Conservation (phyloP, 345 rosid species). For the Eucalyptus coolabah region DNA sequence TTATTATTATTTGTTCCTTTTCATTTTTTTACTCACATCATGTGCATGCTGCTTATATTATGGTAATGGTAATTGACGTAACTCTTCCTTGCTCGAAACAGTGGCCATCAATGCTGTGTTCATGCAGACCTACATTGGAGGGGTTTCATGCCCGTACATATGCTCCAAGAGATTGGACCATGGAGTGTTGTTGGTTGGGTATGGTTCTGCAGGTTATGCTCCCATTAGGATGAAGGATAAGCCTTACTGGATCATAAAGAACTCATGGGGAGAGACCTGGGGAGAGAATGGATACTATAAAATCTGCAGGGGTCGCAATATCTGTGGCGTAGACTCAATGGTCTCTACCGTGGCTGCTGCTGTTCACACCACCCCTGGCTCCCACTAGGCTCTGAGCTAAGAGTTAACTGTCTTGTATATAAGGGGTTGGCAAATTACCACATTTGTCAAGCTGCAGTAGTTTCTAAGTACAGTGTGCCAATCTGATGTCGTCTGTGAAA, state of each 20-base stretch:
- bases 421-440: neutral
- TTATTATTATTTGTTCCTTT: neutral
- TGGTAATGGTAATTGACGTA: neutral
- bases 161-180: slow-evolving; percentile 76
- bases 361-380: neutral
- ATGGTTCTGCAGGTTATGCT: slow-evolving; percentile 72
- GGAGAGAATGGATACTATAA: slow-evolving; percentile 87
- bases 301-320: slow-evolving; percentile 76
- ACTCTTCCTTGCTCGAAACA: neutral
- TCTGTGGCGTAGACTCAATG: slow-evolving; percentile 88
- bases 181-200: slow-evolving; percentile 79
- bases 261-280: slow-evolving; percentile 89
- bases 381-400: neutral
- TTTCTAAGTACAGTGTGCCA: neutral
- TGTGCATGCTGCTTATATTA: neutral
- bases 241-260: slow-evolving; percentile 90
- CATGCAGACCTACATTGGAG: slow-evolving; percentile 91
- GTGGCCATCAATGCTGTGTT: slow-evolving; percentile 83
- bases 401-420: neutral
- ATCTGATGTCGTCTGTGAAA: neutral
- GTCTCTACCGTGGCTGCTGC: slow-evolving; percentile 90
- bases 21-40: neutral
- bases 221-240: slow-evolving; percentile 82
- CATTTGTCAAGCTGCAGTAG: neutral
- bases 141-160: slow-evolving; percentile 84